These are phyloP conservation scores for Ceratocystis alfenasii DNA, from an alignment of 2,329 filamentous ascomycete genomes.

Conservation along the genomic window DNA sequence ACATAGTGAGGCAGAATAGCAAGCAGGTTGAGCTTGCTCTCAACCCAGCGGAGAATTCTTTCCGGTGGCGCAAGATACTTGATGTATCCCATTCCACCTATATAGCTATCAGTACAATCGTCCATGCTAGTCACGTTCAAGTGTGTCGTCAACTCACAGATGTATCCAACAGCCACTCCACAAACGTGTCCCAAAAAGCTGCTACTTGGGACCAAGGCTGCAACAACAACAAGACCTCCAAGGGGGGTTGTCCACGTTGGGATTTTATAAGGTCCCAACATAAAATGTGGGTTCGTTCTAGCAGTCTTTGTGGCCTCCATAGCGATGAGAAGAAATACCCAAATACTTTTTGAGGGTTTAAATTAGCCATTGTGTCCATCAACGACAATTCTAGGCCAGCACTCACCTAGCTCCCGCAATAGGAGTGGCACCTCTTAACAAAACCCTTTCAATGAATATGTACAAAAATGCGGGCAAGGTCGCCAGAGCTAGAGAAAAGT, in stretches of 20 bases:
- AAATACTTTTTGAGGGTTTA: slow-evolving; percentile 48
- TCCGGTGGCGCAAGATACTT: slow-evolving; percentile 85
- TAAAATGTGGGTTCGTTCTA: slow-evolving; percentile 66
- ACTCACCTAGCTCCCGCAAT: slow-evolving; percentile 72
- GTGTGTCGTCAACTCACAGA: slow-evolving; percentile 47
- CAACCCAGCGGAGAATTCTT: slow-evolving; percentile 74
- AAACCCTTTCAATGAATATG: slow-evolving; percentile 59
- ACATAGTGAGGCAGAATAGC: slow-evolving; percentile 82
- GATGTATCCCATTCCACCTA: slow-evolving; percentile 76
- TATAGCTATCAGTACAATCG: not conserved
- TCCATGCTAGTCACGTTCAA: not conserved
- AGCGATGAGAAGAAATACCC: slow-evolving; percentile 80
- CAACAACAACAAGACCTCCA: slow-evolving; percentile 60
- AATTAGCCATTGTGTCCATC: not conserved
- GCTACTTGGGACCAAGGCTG: slow-evolving; percentile 65
- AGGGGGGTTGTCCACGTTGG: slow-evolving; percentile 88
- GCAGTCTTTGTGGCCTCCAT: slow-evolving; percentile 80
- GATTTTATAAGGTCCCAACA: slow-evolving; percentile 51
- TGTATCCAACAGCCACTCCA: slow-evolving; percentile 71
- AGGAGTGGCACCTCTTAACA: slow-evolving; percentile 58
- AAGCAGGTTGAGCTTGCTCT: slow-evolving; percentile 75
- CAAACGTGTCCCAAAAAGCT: slow-evolving; percentile 80
- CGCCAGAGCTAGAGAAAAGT: slow-evolving; percentile 48
- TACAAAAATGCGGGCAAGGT: slow-evolving; percentile 76
- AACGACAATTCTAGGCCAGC: not conserved